These are phyloP conservation scores for Diospyros lotus DNA, from an alignment of 148 eudicot species.

Conservation along the genomic window DNA sequence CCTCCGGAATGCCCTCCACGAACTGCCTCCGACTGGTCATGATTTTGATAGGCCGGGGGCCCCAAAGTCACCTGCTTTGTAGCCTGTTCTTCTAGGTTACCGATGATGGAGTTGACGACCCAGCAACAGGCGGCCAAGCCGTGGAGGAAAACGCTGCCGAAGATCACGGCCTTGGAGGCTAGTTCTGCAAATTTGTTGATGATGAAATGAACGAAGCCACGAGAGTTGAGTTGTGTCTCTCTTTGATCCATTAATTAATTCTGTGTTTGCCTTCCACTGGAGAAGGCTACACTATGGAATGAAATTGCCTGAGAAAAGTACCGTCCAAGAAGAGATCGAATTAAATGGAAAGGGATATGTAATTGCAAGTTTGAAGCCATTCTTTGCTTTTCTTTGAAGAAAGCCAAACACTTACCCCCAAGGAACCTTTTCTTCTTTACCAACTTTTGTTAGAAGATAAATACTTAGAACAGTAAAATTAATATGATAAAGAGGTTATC, in stretches of 20 bases:
- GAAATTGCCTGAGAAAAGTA: background rate
- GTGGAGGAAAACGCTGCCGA: background rate
- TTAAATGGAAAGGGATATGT: background rate
- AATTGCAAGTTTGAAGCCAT: background rate
- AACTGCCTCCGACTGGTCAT: background rate
- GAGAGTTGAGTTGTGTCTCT: background rate
- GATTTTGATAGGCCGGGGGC: background rate
- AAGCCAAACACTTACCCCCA: background rate
- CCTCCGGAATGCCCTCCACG: background rate
- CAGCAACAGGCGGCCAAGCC: background rate
- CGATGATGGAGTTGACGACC: background rate
- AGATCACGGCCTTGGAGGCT: background rate
- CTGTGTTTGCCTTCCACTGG: background rate
- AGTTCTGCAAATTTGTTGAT: background rate
- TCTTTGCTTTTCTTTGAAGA: slow-evolving; percentile 8
- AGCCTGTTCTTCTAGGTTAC: background rate
- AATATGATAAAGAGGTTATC: too few species aligned
- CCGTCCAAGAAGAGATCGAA: background rate
- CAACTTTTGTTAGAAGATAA: slow-evolving; percentile 1
- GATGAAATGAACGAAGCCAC: background rate
- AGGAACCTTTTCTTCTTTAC: background rate
- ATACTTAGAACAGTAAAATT: too few species aligned
- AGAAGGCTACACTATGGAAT: background rate
- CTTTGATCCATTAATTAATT: background rate
- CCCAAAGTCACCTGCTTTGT: background rate